These are phyloP conservation scores for Trichoderma gamsii DNA, from an alignment of 495 filamentous ascomycete species.

Conservation along the genomic window DNA sequence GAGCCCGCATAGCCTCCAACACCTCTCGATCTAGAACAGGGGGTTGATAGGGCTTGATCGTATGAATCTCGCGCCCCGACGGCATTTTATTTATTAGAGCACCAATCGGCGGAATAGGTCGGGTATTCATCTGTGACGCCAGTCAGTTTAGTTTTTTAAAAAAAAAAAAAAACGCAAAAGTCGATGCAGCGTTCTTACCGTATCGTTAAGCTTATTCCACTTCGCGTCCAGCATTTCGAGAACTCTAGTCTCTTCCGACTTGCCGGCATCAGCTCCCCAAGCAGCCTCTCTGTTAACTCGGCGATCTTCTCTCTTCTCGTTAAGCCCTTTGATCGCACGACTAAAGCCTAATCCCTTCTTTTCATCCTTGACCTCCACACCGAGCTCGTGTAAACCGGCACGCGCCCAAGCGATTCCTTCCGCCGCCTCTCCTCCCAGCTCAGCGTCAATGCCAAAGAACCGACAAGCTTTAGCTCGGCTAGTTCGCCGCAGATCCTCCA, in stretches of 20 bases:
- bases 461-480: slow-evolving; percentile 77
- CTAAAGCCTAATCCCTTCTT: slow-evolving; percentile 53
- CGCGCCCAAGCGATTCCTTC: slow-evolving; percentile 78
- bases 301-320: slow-evolving; percentile 60
- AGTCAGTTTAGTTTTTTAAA: neutral
- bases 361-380: slow-evolving; percentile 41
- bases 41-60: slow-evolving; percentile 52
- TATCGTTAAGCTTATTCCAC: slow-evolving; percentile 91
- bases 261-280: slow-evolving; percentile 80
- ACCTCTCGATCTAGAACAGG: slow-evolving; percentile 51
- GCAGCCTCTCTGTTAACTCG: slow-evolving; percentile 61
- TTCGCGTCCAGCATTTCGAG: slow-evolving; percentile 81
- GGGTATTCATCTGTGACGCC: slow-evolving; percentile 67
- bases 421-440: slow-evolving; percentile 71
- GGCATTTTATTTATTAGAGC: slow-evolving; percentile 71
- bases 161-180: neutral
- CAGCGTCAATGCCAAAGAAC: slow-evolving; percentile 86
- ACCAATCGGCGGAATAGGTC: slow-evolving; percentile 63
- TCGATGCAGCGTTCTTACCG: slow-evolving; percentile 49
- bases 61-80: slow-evolving; percentile 80
- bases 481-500: slow-evolving; percentile 64
- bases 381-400: slow-evolving; percentile 65
- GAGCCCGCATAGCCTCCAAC: slow-evolving; percentile 46
- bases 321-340: slow-evolving; percentile 66
- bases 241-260: slow-evolving; percentile 75